Conservation (phyloP, 192 early-diverging fungal species). For the Pilaira anomala region DNA sequence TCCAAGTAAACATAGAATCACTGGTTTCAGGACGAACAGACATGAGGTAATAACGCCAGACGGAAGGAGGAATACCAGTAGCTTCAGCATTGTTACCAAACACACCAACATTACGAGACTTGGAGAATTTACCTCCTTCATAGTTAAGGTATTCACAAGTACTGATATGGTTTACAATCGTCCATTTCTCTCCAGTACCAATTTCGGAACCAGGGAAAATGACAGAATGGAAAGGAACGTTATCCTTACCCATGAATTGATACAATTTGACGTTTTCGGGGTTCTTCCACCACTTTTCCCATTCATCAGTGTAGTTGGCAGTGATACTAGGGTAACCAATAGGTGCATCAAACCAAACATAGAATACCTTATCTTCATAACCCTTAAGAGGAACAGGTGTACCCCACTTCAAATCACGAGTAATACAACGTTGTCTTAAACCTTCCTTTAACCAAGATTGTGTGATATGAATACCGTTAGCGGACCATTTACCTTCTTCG, state of each 20-base stretch:
- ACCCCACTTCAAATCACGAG: slow-evolving; percentile 98
- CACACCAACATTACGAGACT: slow-evolving; percentile 92
- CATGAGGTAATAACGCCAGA: slow-evolving; percentile 97
- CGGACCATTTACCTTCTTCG: slow-evolving; percentile 75
- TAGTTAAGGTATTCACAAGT: slow-evolving; percentile 97
- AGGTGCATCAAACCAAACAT: slow-evolving; percentile 99
- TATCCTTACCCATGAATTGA: slow-evolving; percentile 99
- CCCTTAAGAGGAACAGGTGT: slow-evolving; percentile 85
- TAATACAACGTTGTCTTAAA: slow-evolving; percentile 90
- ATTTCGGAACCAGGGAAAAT: slow-evolving; percentile 91
- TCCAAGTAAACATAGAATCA: slow-evolving; percentile 93
- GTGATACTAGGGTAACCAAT: slow-evolving; percentile 99
- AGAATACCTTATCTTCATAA: slow-evolving; percentile 92
- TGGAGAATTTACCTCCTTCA: slow-evolving; percentile 95
- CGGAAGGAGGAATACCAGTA: slow-evolving; percentile 83
- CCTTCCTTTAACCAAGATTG: slow-evolving; percentile 93
- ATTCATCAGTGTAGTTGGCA: slow-evolving; percentile 88
- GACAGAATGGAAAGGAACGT: slow-evolving; percentile 98
- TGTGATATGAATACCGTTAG: slow-evolving; percentile 86
- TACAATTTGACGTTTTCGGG: slow-evolving; percentile 92
- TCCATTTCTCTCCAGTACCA: slow-evolving; percentile 88
- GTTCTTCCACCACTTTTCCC: slow-evolving; percentile 99
- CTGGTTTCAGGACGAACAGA: slow-evolving; percentile 87
- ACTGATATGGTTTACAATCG: slow-evolving; percentile 85
- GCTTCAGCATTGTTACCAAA: slow-evolving; percentile 95